These are phyloP conservation scores for Venturia carpophila DNA, from an alignment of 2,329 filamentous ascomycete species.

Conservation along the genomic window DNA sequence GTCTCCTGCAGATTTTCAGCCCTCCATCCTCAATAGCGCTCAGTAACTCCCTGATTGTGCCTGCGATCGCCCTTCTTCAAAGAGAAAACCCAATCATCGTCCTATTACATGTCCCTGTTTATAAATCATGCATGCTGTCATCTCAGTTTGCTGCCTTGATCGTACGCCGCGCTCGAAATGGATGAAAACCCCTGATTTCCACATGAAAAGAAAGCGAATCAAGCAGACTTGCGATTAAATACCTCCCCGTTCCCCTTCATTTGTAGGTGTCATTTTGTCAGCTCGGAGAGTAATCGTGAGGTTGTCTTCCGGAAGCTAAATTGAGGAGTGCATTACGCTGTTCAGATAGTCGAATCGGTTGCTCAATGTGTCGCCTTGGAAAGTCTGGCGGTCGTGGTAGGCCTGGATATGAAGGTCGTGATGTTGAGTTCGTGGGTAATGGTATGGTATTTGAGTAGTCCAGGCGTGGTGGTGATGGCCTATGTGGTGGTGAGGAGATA, in stretches of 20 bases:
- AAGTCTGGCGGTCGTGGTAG: conserved; percentile 8
- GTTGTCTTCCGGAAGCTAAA: background rate
- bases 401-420: background rate
- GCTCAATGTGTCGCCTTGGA: background rate
- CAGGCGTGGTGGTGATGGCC: conserved; percentile 4
- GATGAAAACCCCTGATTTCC: background rate
- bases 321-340: conserved; percentile 6
- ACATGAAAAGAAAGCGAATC: background rate
- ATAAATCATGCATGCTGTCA: background rate
- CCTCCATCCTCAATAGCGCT: background rate
- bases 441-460: conserved; percentile 7
- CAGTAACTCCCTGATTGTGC: background rate
- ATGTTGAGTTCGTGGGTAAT: background rate
- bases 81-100: background rate
- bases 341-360: conserved; percentile 1
- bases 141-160: background rate
- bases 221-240: background rate
- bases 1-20: background rate
- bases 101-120: background rate
- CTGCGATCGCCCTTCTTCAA: background rate
- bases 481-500: conserved; percentile 1
- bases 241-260: background rate
- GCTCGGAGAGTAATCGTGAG: conserved; percentile 5
- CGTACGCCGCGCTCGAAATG: conserved; percentile 5
- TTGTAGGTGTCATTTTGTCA: background rate